Base-by-base conservation (phyloP, 148 eudicot genomes). In the Vaccinium macrocarpon region DNA sequence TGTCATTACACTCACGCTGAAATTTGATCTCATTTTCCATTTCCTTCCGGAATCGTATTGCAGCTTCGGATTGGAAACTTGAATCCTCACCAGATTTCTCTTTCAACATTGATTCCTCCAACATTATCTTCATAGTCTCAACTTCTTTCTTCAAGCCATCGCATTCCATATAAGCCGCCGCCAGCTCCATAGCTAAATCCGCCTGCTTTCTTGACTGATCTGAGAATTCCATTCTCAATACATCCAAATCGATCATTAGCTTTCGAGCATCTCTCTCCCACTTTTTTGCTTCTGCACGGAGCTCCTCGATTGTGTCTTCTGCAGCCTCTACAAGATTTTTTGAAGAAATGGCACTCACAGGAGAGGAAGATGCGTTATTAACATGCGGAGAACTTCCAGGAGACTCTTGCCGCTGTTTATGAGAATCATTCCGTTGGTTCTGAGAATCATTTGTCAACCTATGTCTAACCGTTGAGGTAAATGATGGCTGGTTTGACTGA, bases 191-290 rank as follows among this genome's bases (percentile, higher is more conserved):
- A 53, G 80, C 93, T 81, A 86, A 82, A 49, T 90, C 90, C 32
- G 87, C 89, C 35, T 90, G 92, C 27, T 86, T 92, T 85, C 86
- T 89, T n/a, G 94, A 91, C 84, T 92, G 93, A 82, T 87, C 91
- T 29, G 86, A 86, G 71, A 88, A 86, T 86, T 95, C 93, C 76
- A 89, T 89, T 82, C 85, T 91, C 80, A 95, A 84, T 23, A 85
- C 78, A 83, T 96, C 97, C 85, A 91, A 84, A 86, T 96, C 97
- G 56, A 84, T 81, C 87, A 88, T 79, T 78, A 92, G 85, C 79
- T 92, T 95, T 85, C 92, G 90, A 16, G 95, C 91, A 84, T 93
- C 92, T 86, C 92, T 87, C 83, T 94, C 99, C 97, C 98, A 95
- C 92, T 85, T 92, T 59, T 90, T 93, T 62, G 95, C 93, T 86